Percentiles rank a stretch among this genome's conserved stretches.
Evolutionary conservation across 768 basidiomycete species (phyloP).

Genomic region (Auricularia auricula-judae): DNA sequence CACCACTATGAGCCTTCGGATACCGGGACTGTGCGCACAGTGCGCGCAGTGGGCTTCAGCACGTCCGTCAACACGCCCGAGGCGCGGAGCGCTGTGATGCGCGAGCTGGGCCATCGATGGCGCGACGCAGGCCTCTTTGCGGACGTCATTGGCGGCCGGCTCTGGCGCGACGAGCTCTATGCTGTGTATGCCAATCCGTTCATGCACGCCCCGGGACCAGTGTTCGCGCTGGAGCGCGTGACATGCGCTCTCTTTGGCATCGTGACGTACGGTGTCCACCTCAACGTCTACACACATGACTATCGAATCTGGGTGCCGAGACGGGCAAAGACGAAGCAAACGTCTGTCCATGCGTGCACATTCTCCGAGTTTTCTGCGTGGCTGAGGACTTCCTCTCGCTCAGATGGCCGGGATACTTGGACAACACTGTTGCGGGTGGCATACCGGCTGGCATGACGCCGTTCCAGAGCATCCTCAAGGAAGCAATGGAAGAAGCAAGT

Average conservation of each 20-base stretch:
- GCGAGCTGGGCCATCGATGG: slow-evolving; percentile 65
- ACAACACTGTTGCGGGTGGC: slow-evolving; percentile 89
- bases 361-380: too few relatives aligned
- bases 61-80: slow-evolving; percentile 39
- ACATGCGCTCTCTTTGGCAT: slow-evolving; percentile 85
- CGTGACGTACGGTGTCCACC: slow-evolving; percentile 86
- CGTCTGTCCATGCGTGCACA: slow-evolving; percentile 36
- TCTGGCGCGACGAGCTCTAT: slow-evolving; percentile 85
- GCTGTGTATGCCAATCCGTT: slow-evolving; percentile 64
- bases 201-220: slow-evolving; percentile 42
- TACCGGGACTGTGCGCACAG: background rate
- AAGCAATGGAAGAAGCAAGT: slow-evolving; percentile 89
- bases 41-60: slow-evolving; percentile 36
- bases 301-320: slow-evolving; percentile 81
- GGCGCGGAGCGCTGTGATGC: slow-evolving; percentile 51
- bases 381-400: too few relatives aligned
- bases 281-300: slow-evolving; percentile 58
- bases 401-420: slow-evolving; percentile 77
- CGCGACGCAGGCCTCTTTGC: slow-evolving; percentile 50
- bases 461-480: slow-evolving; percentile 75
- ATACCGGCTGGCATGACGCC: slow-evolving; percentile 68
- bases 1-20: slow-evolving; percentile 8
- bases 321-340: slow-evolving; percentile 76
- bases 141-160: slow-evolving; percentile 56
- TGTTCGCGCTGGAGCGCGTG: slow-evolving; percentile 82